phyloP scores from a whole-genome alignment of 495 filamentous ascomycete species.

The Mycothermus thermophilus region DNA sequence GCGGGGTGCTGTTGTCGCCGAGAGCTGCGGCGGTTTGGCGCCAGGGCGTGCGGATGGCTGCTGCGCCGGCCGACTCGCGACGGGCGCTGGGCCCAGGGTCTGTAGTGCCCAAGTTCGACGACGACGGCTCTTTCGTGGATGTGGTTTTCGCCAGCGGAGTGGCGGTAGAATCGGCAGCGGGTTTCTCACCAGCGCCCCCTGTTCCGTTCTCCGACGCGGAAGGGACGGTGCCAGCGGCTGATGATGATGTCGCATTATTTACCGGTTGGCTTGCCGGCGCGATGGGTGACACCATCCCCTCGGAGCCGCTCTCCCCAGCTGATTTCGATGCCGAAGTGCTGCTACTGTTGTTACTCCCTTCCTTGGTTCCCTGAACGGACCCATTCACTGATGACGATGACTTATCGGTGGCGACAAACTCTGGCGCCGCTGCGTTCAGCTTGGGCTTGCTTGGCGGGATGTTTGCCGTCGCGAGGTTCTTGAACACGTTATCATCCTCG shows the following conservation, averaged over 20 bases:
- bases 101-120: conserved; percentile 20
- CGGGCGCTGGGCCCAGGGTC: conserved; percentile 22
- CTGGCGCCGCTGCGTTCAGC: conserved; percentile 36
- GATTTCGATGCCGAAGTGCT: no score
- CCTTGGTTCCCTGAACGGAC: conserved; percentile 8
- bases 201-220: no score
- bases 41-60: conserved; percentile 55
- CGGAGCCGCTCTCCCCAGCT: conserved; percentile 10
- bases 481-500: conserved; percentile 74
- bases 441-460: conserved; percentile 32
- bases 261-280: conserved; percentile 20
- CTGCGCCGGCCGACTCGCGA: conserved; percentile 27
- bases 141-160: no score
- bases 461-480: conserved; percentile 51
- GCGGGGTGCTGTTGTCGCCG: conserved; percentile 29
- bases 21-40: conserved; percentile 43
- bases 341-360: no score
- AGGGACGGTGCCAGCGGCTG: no score
- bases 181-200: conserved; percentile 26
- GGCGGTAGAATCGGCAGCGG: conserved; percentile 11
- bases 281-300: conserved; percentile 14
- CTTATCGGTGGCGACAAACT: conserved; percentile 31
- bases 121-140: conserved; percentile 4
- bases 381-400: conserved; percentile 9
- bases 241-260: conserved; percentile 26